Base-by-base conservation (phyloP, 2,329 filamentous ascomycete species). In the Thelonectria olida region DNA sequence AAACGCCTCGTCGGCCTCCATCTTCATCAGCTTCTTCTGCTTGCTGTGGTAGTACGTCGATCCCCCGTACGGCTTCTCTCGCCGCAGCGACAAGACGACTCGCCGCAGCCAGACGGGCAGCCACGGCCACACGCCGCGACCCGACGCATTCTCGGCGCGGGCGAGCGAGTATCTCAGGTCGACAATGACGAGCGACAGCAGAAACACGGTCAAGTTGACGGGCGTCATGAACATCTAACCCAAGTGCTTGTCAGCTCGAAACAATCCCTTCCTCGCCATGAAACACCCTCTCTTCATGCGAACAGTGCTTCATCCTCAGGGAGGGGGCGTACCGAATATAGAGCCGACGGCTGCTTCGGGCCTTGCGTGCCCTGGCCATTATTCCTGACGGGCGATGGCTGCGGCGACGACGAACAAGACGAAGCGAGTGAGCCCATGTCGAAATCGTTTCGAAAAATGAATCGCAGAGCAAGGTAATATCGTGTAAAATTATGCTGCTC, bases 1-100 rank as follows among this genome's bases (percentile, higher is more conserved):
- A 64, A 91, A 87, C 3, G 89, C 89, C 69, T 91, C 88, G 3
- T 80, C 81, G 15, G 88, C 81, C 73, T 91, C 86, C 80, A 88
- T 79, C 72, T 78, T 84, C 70, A 89, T 82, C 54, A 91, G 78
- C 72, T 88, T 87, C 61, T 84, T 80, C 75, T 88, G 84, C 72
- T 85, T 84, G 65, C 79, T 82, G 74, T 85, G 84, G 64, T 86
- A 86, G 66, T 83, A 82, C 73, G 76, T 80, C 17, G 73, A 67
- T 34, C 70, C 66, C 6, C 42, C 42, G 22, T 45, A 25, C 9
- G 20, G 38, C 38, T 13, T 19, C 2, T 17, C 13, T 2, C 19
- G 22, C 42, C 22, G 42, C 58, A 81, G 77, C 48, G 84, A 69
- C 81, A 80, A 23, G 65, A 31, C 63, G 61, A 69, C 36, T 44